A percentile compares a stretch with the other conserved stretches of the same genome.
Evolutionary conservation across 148 eudicot species (phyloP).

Genomic region (Amaranthus palmeri): DNA sequence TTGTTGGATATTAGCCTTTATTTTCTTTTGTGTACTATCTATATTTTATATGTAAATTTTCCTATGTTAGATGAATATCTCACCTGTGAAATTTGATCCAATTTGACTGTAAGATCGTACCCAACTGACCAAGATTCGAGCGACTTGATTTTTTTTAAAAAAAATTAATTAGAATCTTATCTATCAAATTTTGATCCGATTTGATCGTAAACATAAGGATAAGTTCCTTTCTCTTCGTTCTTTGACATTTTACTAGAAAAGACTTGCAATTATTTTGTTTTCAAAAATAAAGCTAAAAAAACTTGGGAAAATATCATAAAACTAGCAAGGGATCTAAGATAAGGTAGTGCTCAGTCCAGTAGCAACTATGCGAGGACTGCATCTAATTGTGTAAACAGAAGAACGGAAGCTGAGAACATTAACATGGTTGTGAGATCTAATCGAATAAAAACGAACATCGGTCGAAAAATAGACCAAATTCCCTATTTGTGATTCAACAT

Average conservation of each 20-base stretch:
- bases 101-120: too few species aligned
- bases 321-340: too few species aligned
- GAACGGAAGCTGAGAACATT: slow-evolving; percentile 81
- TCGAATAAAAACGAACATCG: slow-evolving; percentile 87
- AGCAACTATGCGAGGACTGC: slow-evolving; percentile 89
- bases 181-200: too few species aligned
- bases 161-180: too few species aligned
- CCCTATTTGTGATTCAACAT: slow-evolving; percentile 47
- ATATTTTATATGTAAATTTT: background rate
- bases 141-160: too few species aligned
- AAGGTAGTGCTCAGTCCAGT: slow-evolving; percentile 58
- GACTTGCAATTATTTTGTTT: too few species aligned
- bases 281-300: too few species aligned
- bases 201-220: too few species aligned
- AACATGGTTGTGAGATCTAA: slow-evolving; percentile 76
- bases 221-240: too few species aligned
- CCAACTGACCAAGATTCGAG: too few species aligned
- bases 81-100: too few species aligned
- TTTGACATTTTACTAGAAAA: too few species aligned
- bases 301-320: background rate
- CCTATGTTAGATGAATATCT: background rate
- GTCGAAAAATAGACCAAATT: slow-evolving; percentile 52
- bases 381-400: slow-evolving; percentile 71
- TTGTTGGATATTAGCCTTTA: background rate
- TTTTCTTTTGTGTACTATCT: slow-evolving; percentile 10